Conservation (phyloP, 1,284 basidiomycete species). For the Schizophyllum amplum region DNA sequence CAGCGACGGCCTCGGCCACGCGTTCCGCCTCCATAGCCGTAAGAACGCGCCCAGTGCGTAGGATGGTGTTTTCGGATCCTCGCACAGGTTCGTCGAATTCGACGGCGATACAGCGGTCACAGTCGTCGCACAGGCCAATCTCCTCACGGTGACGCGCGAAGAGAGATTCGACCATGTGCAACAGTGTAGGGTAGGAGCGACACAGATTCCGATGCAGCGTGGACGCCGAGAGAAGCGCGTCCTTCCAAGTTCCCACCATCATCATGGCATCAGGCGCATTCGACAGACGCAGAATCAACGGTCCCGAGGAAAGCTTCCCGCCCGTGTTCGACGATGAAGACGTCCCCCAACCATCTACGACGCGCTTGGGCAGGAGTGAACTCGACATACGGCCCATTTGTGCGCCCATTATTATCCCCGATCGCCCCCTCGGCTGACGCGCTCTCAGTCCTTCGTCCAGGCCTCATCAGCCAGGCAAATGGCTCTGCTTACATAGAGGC, state of each 20-base stretch:
- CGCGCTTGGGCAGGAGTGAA: constrained; percentile 39
- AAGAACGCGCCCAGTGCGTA: neutral
- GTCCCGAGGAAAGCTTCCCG: constrained; percentile 73
- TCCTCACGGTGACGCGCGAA: neutral
- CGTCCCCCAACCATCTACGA: constrained; percentile 21
- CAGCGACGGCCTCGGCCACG: neutral
- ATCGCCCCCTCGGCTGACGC: constrained; percentile 7
- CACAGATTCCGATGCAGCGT: too few species aligned
- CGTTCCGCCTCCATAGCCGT: neutral
- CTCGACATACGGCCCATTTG: constrained; percentile 79
- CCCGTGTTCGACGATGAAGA: constrained; percentile 50
- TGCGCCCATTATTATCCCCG: constrained; percentile 30
- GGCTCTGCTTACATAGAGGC: constrained; percentile 95
- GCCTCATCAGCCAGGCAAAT: constrained; percentile 87
- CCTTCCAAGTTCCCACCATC: neutral
- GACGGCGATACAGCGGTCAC: neutral
- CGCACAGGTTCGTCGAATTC: neutral
- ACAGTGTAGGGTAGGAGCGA: too few species aligned
- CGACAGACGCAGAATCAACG: constrained; percentile 83
- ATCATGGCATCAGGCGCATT: constrained; percentile 29
- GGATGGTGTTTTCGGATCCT: neutral
- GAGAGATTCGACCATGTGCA: too few species aligned
- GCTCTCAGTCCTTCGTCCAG: constrained; percentile 74
- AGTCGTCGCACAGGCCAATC: neutral
- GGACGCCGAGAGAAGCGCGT: too few species aligned